Conservation (phyloP, 2,329 filamentous ascomycete genomes). For the Sarocladium oryzae region DNA sequence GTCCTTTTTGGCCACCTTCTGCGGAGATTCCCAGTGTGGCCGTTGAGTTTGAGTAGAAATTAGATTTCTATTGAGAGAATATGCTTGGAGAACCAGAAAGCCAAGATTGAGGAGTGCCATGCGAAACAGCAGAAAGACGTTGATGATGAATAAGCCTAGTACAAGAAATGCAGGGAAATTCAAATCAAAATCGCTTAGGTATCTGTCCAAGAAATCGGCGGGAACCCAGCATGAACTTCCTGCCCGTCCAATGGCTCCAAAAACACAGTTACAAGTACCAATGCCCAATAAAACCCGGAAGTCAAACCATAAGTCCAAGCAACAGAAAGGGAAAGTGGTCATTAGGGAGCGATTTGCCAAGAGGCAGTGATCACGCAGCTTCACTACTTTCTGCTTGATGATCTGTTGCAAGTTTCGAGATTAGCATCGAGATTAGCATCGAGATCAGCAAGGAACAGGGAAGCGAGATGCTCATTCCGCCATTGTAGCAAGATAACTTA, state of each 20-base stretch:
- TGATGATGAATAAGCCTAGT: background rate
- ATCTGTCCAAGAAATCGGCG: background rate
- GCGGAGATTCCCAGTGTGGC: too few species aligned
- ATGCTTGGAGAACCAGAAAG: too few species aligned
- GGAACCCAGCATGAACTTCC: background rate
- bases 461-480: too few species aligned
- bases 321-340: background rate
- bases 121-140: background rate
- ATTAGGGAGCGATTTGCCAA: background rate
- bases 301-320: background rate
- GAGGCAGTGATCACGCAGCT: background rate
- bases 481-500: too few species aligned
- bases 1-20: too few species aligned
- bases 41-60: too few species aligned
- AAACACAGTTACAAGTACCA: background rate
- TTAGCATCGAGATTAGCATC: too few species aligned
- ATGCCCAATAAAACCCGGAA: background rate
- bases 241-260: background rate
- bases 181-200: constrained; percentile 7
- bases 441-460: too few species aligned
- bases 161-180: background rate
- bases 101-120: background rate
- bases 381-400: constrained; percentile 1
- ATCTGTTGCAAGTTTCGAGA: background rate
- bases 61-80: background rate